phyloP scores from a whole-genome alignment of 495 filamentous ascomycete species.

The Geopyxis carbonaria region DNA sequence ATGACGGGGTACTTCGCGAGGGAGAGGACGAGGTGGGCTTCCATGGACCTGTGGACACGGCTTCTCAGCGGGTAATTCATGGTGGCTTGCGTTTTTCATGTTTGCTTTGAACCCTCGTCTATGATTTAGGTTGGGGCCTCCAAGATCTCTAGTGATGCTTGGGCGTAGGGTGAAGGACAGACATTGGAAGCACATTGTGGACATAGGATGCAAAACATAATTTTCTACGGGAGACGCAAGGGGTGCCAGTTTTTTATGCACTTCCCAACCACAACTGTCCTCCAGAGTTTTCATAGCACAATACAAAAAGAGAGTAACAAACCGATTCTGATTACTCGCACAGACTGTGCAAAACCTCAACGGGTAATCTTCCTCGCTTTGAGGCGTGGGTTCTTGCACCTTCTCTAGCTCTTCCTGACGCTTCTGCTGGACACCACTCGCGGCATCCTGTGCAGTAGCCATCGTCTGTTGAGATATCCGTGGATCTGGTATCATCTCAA shows the following conservation, averaged over 20 bases:
- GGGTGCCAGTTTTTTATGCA: too few species aligned
- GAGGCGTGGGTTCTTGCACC: background rate
- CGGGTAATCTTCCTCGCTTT: slow-evolving; percentile 39
- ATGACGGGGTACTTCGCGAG: slow-evolving; percentile 81
- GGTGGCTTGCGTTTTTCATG: background rate
- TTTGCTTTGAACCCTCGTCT: too few species aligned
- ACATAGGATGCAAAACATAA: background rate
- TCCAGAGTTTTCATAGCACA: slow-evolving; percentile 1
- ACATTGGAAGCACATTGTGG: background rate
- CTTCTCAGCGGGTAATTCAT: slow-evolving; percentile 9
- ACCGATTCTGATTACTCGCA: slow-evolving; percentile 92
- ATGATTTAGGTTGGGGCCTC: background rate
- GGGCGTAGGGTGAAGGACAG: background rate
- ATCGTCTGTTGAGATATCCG: slow-evolving; percentile 3
- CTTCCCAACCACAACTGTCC: slow-evolving; percentile 2
- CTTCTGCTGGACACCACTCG: too few species aligned
- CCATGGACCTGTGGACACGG: slow-evolving; percentile 55
- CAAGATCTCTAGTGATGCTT: slow-evolving; percentile 1
- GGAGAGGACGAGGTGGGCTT: slow-evolving; percentile 82
- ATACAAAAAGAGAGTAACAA: slow-evolving; percentile 18
- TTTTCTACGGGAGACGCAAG: too few species aligned
- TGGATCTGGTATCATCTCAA: background rate
- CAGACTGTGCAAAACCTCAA: slow-evolving; percentile 97
- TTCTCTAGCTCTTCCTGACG: too few species aligned
- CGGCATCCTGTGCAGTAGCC: too few species aligned